A percentile compares a stretch with the other conserved stretches of the same genome.
These are phyloP conservation scores for Citrus medica DNA, from an alignment of 345 rosid species.

Conservation along the genomic window DNA sequence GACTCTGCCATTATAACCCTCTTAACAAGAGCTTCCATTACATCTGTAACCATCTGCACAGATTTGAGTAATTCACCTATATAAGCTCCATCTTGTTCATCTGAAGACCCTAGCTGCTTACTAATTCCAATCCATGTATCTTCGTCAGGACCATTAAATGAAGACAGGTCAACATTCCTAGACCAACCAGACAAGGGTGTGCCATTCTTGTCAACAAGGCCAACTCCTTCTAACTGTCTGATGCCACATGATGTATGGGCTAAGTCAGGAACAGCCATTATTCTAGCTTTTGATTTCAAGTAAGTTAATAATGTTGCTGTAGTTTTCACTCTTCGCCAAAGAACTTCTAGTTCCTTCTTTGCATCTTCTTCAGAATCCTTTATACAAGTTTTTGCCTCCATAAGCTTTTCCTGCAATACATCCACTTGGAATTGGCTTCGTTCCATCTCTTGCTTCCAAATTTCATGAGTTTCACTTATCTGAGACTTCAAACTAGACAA, in stretches of 20 bases:
- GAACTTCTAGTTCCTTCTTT: slow-evolving; percentile 62
- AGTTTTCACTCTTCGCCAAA: slow-evolving; percentile 60
- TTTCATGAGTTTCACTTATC: slow-evolving; percentile 37
- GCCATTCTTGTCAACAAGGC: slow-evolving; percentile 54
- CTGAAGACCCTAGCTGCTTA: slow-evolving; percentile 39
- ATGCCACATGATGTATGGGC: slow-evolving; percentile 53
- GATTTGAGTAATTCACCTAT: slow-evolving; percentile 58
- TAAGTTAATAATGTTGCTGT: slow-evolving; percentile 53
- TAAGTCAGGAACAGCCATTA: slow-evolving; percentile 61
- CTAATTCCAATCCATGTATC: slow-evolving; percentile 42
- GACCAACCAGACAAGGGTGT: slow-evolving; percentile 46
- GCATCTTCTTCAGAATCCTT: slow-evolving; percentile 64
- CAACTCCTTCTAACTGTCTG: slow-evolving; percentile 48
- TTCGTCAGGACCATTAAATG: slow-evolving; percentile 42
- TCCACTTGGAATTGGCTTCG: slow-evolving; percentile 52
- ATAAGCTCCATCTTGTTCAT: slow-evolving; percentile 51
- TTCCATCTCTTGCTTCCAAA: slow-evolving; percentile 57
- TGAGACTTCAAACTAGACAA: slow-evolving; percentile 36
- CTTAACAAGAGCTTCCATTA: slow-evolving; percentile 71
- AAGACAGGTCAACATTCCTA: slow-evolving; percentile 44
- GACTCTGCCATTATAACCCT: slow-evolving; percentile 75
- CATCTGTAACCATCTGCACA: slow-evolving; percentile 61
- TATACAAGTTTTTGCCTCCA: slow-evolving; percentile 56
- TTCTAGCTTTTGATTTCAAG: slow-evolving; percentile 69
- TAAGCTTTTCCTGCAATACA: slow-evolving; percentile 58